Base-by-base conservation (phyloP, 2,329 filamentous ascomycete genomes). In the Zymoseptoria brevis region DNA sequence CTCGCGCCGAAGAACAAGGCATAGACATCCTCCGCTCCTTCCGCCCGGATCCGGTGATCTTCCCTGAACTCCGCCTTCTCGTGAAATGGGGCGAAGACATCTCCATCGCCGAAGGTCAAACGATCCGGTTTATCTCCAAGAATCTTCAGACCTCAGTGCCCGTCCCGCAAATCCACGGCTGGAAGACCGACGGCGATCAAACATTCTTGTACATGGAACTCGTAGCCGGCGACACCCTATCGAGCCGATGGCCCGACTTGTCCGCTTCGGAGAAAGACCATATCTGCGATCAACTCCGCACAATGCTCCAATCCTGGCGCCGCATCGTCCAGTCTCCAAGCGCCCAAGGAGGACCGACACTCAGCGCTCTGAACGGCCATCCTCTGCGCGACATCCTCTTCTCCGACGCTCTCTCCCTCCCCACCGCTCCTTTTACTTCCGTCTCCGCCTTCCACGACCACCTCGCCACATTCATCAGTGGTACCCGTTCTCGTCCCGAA, bases 161-260 rank as follows among this genome's bases (percentile, higher is more conserved):
- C 16, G 51, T 57, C 5, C 56, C 56, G 5, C 22, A 49, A 19
- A 19, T 57, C 8, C 49, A 54, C 30, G 56, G 56, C 22, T 57
- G 56, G 56, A 54, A 29, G 19, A 19, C 13, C 1, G 56, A 57
- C 21, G 50, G 26, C 13, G 16, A 50, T 4, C 56, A 57, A 53
- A 57, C 50, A 19, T 57, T 57, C 21, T 30, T 58, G 7, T 58
- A 54, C 51, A 30, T 58, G 29, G 24, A 58, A 53, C 35, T 58
- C 9, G 19, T 58, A 4, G 21, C 54, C 1, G 56, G 22, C 4
- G 50, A 49, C 21, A 51, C 24, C 16, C 30, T 58, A n/a, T 16
- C 26, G 1, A 51, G 21, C 19, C 21, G 56, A 16, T 58, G 56
- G 50, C 16, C 22, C 19, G 7, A 26, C 9, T 11, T 58, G 19